phyloP scores from a whole-genome alignment of 2,329 filamentous ascomycete genomes.

The Microdochium bolleyi region DNA sequence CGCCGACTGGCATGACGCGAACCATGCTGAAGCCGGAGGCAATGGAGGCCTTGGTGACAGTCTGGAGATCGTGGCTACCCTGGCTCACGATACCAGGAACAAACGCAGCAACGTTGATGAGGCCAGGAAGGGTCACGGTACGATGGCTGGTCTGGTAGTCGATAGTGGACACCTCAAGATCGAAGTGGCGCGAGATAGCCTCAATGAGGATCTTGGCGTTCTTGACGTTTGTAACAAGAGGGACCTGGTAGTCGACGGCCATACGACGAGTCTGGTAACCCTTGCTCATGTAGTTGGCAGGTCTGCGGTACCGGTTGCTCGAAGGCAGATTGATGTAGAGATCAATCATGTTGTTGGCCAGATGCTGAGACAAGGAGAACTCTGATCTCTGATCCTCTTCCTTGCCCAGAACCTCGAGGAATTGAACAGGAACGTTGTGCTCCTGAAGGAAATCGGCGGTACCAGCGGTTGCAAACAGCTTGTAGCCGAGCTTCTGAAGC shows the following conservation, averaged over 20 bases:
- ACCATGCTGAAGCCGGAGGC: conserved; percentile 74
- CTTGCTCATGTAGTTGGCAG: conserved; percentile 97
- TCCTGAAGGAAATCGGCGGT: conserved; percentile 95
- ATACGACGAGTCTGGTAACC: conserved; percentile 95
- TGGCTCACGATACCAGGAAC: conserved; percentile 63
- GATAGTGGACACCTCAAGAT: conserved; percentile 71
- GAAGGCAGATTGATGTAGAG: conserved; percentile 99
- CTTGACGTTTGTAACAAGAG: conserved; percentile 97
- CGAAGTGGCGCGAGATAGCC: conserved; percentile 82
- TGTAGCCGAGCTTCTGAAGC: conserved; percentile 85
- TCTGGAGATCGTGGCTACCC: conserved; percentile 59
- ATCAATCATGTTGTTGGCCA: conserved; percentile 97
- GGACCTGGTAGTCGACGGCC: conserved; percentile 96
- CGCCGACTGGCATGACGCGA: conserved; percentile 67
- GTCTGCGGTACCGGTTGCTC: conserved; percentile 91
- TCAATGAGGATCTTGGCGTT: conserved; percentile 97
- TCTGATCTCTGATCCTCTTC: conserved; percentile 84
- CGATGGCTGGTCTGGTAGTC: conserved; percentile 90
- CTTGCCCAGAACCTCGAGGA: conserved; percentile 76
- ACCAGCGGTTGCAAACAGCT: conserved; percentile 90
- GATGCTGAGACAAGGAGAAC: conserved; percentile 92
- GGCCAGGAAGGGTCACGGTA: conserved; percentile 63
- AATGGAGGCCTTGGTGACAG: conserved; percentile 65
- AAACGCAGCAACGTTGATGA: conserved; percentile 75
- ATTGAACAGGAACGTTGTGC: conserved; percentile 86